Conservation (phyloP, 2,329 filamentous ascomycete species). For the Zymoseptoria crescenta region DNA sequence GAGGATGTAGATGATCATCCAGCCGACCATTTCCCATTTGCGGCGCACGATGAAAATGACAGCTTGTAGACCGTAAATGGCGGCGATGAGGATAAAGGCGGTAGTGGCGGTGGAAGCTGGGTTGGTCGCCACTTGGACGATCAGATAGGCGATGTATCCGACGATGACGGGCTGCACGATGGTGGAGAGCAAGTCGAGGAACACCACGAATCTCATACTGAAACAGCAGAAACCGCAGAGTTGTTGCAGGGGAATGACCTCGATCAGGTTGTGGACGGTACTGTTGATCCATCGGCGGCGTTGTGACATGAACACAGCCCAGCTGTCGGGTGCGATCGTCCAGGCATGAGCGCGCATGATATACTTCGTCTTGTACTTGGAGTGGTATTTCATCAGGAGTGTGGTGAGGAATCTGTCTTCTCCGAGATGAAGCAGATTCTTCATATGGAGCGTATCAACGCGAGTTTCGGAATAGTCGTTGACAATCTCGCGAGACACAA, state of each 20-base stretch:
- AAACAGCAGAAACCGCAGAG: constrained; percentile 99
- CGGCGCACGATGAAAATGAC: constrained; percentile 93
- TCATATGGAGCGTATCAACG: constrained; percentile 97
- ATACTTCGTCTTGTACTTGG: constrained; percentile 97
- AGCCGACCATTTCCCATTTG: constrained; percentile 99
- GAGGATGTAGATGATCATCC: constrained; percentile 94
- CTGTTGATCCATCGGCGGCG: constrained; percentile 99
- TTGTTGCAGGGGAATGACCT: constrained; percentile 85
- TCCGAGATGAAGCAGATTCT: constrained; percentile 92
- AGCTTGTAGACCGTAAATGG: constrained; percentile 94
- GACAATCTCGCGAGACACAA: constrained; percentile 87
- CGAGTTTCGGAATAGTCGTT: constrained; percentile 85
- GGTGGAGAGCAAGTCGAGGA: constrained; percentile 86
- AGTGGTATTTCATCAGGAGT: constrained; percentile 82
- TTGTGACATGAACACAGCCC: constrained; percentile 91
- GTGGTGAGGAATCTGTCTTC: constrained; percentile 98
- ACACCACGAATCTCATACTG: constrained; percentile 97
- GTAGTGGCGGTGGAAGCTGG: constrained; percentile 66
- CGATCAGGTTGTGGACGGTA: constrained; percentile 93
- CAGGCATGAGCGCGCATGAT: constrained; percentile 86
- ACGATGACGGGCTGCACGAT: constrained; percentile 86
- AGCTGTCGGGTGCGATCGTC: constrained; percentile 94
- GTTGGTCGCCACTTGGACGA: constrained; percentile 61
- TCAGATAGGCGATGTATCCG: constrained; percentile 81
- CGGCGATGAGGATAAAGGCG: constrained; percentile 81